These are phyloP conservation scores for Sechiopsis laciniata DNA, from an alignment of 306 rosid species.

Conservation along the genomic window DNA sequence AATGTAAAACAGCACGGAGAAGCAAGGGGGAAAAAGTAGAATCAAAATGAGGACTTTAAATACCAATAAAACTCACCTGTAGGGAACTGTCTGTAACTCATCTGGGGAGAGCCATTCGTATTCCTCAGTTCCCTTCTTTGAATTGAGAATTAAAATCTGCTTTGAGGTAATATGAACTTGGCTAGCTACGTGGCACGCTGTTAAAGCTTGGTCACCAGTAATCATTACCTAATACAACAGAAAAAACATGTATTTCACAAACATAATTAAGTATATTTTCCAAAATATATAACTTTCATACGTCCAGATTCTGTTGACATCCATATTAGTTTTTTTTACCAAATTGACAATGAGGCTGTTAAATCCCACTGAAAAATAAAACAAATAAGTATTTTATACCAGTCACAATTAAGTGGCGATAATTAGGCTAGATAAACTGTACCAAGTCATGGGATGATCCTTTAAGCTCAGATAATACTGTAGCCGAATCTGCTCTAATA, in stretches of 20 bases:
- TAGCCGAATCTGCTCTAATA: conserved; percentile 86
- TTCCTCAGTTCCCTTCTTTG: conserved; percentile 45
- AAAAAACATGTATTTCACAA: not conserved
- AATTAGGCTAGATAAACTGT: conserved; percentile 22
- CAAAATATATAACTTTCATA: not conserved
- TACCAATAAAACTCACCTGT: conserved; percentile 44
- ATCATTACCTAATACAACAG: conserved; percentile 70
- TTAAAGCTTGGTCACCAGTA: conserved; percentile 98
- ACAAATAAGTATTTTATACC: not conserved
- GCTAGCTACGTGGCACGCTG: conserved; percentile 96
- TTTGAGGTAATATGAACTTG: conserved; percentile 93
- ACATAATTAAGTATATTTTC: not conserved
- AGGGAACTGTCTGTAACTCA: conserved; percentile 56
- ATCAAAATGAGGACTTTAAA: not conserved
- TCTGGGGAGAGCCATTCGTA: conserved; percentile 88
- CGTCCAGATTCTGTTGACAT: not conserved
- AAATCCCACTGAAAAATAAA: not conserved
- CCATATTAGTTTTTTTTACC: not conserved
- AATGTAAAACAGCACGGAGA: not conserved
- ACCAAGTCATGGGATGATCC: conserved; percentile 95
- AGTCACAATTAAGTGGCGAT: conserved; percentile 1
- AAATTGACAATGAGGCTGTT: not conserved
- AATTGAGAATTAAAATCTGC: conserved; percentile 71
- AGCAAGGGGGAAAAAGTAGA: not conserved
- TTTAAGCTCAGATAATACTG: conserved; percentile 69